A percentile compares a stretch with the other conserved stretches of the same genome.
These are phyloP conservation scores for Entonaema liquescens DNA, from an alignment of 495 filamentous ascomycete species.

Conservation along the genomic window DNA sequence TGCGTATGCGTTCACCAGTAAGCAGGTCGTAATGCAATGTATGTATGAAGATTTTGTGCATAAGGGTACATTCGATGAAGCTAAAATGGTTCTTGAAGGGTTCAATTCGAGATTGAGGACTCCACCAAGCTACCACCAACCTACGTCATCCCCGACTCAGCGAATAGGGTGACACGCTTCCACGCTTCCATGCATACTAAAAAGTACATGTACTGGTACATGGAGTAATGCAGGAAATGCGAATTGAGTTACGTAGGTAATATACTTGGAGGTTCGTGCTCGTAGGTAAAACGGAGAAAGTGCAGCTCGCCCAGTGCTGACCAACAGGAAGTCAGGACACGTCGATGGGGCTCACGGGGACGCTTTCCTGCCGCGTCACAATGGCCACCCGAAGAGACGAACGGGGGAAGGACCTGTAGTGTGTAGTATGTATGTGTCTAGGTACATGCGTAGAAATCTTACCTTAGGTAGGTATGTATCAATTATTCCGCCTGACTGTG, in stretches of 20 bases:
- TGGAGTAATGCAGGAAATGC: constrained; percentile 25
- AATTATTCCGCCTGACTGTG: constrained; percentile 9
- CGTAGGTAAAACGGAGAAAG: constrained; percentile 3
- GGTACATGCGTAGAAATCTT: neutral
- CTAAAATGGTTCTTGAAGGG: constrained; percentile 9
- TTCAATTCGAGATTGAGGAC: constrained; percentile 36
- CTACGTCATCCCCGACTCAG: constrained; percentile 35
- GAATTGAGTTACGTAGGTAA: constrained; percentile 13
- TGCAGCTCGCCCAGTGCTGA: neutral
- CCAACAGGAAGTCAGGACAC: constrained; percentile 18
- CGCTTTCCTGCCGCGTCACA: constrained; percentile 38
- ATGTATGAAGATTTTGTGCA: constrained; percentile 27
- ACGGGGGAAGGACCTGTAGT: neutral
- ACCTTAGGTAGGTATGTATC: neutral
- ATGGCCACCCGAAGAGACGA: constrained; percentile 34
- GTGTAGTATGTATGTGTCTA: neutral
- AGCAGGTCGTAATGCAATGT: constrained; percentile 12
- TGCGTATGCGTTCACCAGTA: constrained; percentile 16
- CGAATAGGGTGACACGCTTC: constrained; percentile 20
- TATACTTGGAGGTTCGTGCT: neutral
- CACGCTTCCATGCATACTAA: neutral
- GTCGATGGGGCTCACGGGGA: constrained; percentile 20
- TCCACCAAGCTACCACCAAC: constrained; percentile 35
- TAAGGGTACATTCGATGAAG: constrained; percentile 12
- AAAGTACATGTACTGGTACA: constrained; percentile 29